These are phyloP conservation scores for Colletotrichum caudatum DNA, from an alignment of 2,329 filamentous ascomycete species.

Conservation along the genomic window DNA sequence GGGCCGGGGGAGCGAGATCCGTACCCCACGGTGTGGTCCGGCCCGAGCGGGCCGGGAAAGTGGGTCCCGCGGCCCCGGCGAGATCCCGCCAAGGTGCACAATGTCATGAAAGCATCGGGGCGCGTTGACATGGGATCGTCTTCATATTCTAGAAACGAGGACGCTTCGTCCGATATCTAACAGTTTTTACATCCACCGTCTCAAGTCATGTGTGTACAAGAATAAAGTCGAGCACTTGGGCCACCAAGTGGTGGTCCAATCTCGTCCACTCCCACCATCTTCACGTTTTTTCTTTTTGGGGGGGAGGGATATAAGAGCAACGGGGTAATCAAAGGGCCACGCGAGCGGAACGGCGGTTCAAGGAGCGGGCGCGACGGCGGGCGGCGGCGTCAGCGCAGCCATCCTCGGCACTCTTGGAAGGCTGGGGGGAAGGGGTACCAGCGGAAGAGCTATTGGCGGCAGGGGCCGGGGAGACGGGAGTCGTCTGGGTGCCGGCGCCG, in stretches of 20 bases:
- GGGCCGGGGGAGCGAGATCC: too few relatives aligned
- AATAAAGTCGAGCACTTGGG: not conserved
- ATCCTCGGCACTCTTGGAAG: not conserved
- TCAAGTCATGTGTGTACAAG: conserved; percentile 40
- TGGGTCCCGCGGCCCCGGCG: too few relatives aligned
- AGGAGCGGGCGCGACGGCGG: conserved; percentile 35
- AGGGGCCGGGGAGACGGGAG: conserved; percentile 27
- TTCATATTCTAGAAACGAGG: conserved; percentile 36
- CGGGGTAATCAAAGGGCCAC: conserved; percentile 18
- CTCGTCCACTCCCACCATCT: not conserved
- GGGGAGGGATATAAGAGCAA: not conserved
- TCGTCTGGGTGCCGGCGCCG: conserved; percentile 32
- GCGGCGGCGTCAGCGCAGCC: conserved; percentile 36
- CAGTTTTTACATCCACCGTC: conserved; percentile 39
- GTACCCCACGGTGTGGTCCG: too few relatives aligned
- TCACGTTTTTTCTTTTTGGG: not conserved
- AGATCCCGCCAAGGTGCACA: too few relatives aligned
- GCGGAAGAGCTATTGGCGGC: not conserved
- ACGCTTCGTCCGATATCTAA: conserved; percentile 26
- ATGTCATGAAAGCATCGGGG: not conserved
- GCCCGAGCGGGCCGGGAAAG: too few relatives aligned
- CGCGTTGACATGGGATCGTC: conserved; percentile 4
- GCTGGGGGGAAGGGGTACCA: too few relatives aligned
- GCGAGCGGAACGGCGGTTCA: conserved; percentile 28
- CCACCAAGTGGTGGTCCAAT: conserved; percentile 2